These are phyloP conservation scores for Bryum argenteum DNA, from an alignment of 225 moss, liverwort and hornwort genomes.

Conservation along the genomic window DNA sequence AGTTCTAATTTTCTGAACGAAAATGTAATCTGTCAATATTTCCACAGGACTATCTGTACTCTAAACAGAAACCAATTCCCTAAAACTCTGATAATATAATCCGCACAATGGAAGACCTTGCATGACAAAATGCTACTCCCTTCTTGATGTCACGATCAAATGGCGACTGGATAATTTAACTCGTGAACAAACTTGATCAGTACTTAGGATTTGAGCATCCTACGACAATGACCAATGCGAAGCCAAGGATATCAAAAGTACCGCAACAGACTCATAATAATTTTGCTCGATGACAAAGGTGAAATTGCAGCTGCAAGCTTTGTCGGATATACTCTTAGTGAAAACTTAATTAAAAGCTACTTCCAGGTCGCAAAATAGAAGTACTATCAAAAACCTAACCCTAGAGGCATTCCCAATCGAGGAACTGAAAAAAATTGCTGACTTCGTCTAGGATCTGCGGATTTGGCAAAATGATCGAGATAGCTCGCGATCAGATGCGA, in stretches of 20 bases:
- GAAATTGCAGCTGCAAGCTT: not conserved
- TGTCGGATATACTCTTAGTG: not conserved
- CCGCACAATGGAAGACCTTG: too few species aligned
- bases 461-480: not conserved
- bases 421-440: conserved; percentile 10
- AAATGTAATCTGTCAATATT: not conserved
- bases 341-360: not conserved
- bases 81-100: not conserved
- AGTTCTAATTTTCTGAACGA: not conserved
- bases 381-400: conserved; percentile 22
- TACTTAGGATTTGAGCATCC: not conserved
- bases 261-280: conserved; percentile 9
- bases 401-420: conserved; percentile 13
- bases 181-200: conserved; percentile 1
- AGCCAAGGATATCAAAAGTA: not conserved
- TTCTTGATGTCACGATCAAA: conserved; percentile 1
- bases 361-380: not conserved
- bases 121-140: conserved; percentile 2
- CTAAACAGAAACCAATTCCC: not conserved
- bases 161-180: conserved; percentile 1
- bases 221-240: not conserved
- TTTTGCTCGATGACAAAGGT: not conserved
- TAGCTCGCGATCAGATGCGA: not conserved
- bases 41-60: not conserved
- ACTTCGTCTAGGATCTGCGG: conserved; percentile 14